Evolutionary conservation across 257 asterid species (phyloP).

Genomic region (Jacaranda mimosifolia): DNA sequence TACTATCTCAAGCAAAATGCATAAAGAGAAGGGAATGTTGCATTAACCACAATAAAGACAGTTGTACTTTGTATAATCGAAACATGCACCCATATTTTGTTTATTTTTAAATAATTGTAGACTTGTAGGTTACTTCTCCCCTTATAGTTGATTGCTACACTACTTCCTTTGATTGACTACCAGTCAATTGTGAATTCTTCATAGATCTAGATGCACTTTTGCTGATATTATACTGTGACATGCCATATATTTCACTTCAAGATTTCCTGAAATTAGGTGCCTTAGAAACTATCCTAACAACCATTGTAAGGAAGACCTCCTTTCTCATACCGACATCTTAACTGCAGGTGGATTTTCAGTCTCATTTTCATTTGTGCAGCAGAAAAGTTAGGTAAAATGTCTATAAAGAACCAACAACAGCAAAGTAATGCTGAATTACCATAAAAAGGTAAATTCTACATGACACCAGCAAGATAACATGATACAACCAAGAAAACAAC

Average conservation of each 20-base stretch:
- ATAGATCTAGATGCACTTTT: not conserved
- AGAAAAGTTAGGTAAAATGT: conserved; percentile 40
- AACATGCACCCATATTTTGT: not conserved
- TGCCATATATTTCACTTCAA: conserved; percentile 11
- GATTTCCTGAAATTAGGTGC: conserved; percentile 31
- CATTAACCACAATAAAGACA: not conserved
- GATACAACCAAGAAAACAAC: conserved; percentile 8
- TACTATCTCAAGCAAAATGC: conserved; percentile 6
- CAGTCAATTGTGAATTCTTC: conserved; percentile 9
- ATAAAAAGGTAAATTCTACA: not conserved
- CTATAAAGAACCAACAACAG: conserved; percentile 22
- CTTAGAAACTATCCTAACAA: conserved; percentile 35
- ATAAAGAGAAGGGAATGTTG: not conserved
- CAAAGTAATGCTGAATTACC: conserved; percentile 12
- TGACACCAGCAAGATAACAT: not conserved
- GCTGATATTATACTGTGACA: not conserved
- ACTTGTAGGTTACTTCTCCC: not conserved
- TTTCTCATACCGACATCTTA: conserved; percentile 39
- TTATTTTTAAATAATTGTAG: not conserved
- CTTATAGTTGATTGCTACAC: not conserved
- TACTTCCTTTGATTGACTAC: conserved; percentile 6
- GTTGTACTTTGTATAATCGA: not conserved
- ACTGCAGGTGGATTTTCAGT: conserved; percentile 36
- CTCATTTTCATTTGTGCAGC: conserved; percentile 34
- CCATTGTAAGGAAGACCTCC: conserved; percentile 12